Conservation (phyloP, 495 filamentous ascomycete genomes). For the Chaetomium cochliodes region DNA sequence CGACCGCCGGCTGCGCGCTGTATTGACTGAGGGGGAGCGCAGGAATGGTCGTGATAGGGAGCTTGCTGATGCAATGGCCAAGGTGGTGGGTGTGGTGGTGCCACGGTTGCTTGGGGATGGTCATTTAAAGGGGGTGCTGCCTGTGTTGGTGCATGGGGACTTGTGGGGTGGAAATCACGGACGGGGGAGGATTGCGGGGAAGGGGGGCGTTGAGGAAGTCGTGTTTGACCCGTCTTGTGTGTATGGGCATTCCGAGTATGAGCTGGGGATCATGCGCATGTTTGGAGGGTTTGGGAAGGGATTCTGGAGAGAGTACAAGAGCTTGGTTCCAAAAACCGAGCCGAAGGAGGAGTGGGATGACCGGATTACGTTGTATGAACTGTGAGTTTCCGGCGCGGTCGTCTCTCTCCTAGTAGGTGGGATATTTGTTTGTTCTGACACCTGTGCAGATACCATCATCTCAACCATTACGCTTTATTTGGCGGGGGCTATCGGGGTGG, state of each 20-base stretch:
- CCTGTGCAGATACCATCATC: constrained; percentile 70
- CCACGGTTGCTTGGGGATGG: constrained; percentile 67
- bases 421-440: constrained; percentile 11
- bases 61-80: constrained; percentile 61
- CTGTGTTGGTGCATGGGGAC: constrained; percentile 87
- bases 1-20: constrained; percentile 64
- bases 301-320: constrained; percentile 77
- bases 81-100: constrained; percentile 60
- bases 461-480: constrained; percentile 87
- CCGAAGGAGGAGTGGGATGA: constrained; percentile 83
- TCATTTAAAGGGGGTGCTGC: constrained; percentile 60
- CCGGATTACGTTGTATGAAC: constrained; percentile 72
- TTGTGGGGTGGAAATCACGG: constrained; percentile 86
- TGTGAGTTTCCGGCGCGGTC: constrained; percentile 54
- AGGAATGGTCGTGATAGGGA: constrained; percentile 63
- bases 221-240: constrained; percentile 78
- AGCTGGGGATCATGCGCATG: constrained; percentile 92
- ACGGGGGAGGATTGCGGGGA: constrained; percentile 58
- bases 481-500: constrained; percentile 70
- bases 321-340: constrained; percentile 71
- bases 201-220: constrained; percentile 67
- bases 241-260: constrained; percentile 87
- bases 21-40: constrained; percentile 56
- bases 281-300: constrained; percentile 79
- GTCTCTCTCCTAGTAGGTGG: not conserved